Evolutionary conservation across 2,329 filamentous ascomycete genomes (phyloP).

Genomic region (Fusarium austroafricanum): DNA sequence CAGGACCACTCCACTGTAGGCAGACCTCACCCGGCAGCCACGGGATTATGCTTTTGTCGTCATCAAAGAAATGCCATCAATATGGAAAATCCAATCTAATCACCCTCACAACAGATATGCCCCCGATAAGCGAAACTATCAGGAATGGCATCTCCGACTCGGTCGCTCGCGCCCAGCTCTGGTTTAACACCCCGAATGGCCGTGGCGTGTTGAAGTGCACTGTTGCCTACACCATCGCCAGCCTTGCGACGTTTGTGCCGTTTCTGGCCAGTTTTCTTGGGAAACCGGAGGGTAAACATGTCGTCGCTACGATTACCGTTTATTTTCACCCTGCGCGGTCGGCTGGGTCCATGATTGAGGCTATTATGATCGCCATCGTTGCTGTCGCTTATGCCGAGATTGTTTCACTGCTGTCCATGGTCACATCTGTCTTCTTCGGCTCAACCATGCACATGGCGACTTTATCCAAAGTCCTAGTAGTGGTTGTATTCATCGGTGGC

Average conservation of each 20-base stretch:
- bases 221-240: conserved; percentile 87
- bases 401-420: conserved; percentile 86
- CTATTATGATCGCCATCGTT: conserved; percentile 78
- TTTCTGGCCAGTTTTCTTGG: conserved; percentile 79
- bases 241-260: conserved; percentile 84
- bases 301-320: conserved; percentile 92
- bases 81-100: conserved; percentile 6
- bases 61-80: background rate
- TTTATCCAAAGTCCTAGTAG: conserved; percentile 81
- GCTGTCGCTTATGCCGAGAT: conserved; percentile 79
- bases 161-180: conserved; percentile 65
- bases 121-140: conserved; percentile 21
- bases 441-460: conserved; percentile 72
- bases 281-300: conserved; percentile 89
- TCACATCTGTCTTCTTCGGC: conserved; percentile 81
- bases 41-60: conserved; percentile 8
- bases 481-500: conserved; percentile 86
- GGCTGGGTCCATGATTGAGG: conserved; percentile 90
- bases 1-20: too few relatives aligned
- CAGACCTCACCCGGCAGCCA: background rate
- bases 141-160: conserved; percentile 48
- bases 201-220: conserved; percentile 90
- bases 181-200: conserved; percentile 75
- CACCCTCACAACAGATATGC: conserved; percentile 1
- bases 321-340: conserved; percentile 94